Conservation (phyloP, 768 basidiomycete species). For the Leucocoprinus leucothites region DNA sequence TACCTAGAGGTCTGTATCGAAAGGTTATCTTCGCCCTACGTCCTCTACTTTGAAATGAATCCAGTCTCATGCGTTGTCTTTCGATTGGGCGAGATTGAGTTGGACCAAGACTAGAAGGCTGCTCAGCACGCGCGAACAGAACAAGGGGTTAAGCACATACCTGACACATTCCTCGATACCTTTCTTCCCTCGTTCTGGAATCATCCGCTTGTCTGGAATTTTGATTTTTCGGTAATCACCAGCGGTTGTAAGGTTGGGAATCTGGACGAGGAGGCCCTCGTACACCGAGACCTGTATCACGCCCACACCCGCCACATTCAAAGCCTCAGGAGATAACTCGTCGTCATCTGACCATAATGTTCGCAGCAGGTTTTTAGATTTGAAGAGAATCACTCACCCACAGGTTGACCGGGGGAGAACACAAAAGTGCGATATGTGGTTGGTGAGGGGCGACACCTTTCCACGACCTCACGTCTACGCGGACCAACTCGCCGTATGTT, state of each 20-base stretch:
- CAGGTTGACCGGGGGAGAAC: background rate
- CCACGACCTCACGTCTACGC: background rate
- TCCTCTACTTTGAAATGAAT: background rate
- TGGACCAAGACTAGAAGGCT: background rate
- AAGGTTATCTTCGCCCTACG: background rate
- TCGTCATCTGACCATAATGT: background rate
- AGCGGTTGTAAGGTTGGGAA: too few relatives aligned
- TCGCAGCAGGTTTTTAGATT: background rate
- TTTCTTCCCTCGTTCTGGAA: slow-evolving; percentile 4
- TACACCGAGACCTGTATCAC: background rate
- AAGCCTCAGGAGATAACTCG: background rate
- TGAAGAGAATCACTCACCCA: background rate
- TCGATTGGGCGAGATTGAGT: background rate
- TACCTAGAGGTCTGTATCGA: background rate
- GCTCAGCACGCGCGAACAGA: background rate
- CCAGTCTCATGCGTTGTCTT: background rate
- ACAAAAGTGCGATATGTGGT: background rate
- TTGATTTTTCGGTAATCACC: too few relatives aligned
- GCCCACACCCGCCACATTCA: background rate
- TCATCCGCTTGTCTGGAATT: background rate
- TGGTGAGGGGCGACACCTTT: background rate
- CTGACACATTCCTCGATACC: background rate
- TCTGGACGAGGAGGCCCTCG: too few relatives aligned
- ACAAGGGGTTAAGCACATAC: background rate
- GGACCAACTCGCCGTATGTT: background rate